Conservation (phyloP, 2,329 filamentous ascomycete genomes). For the Sporothrix humicola region DNA sequence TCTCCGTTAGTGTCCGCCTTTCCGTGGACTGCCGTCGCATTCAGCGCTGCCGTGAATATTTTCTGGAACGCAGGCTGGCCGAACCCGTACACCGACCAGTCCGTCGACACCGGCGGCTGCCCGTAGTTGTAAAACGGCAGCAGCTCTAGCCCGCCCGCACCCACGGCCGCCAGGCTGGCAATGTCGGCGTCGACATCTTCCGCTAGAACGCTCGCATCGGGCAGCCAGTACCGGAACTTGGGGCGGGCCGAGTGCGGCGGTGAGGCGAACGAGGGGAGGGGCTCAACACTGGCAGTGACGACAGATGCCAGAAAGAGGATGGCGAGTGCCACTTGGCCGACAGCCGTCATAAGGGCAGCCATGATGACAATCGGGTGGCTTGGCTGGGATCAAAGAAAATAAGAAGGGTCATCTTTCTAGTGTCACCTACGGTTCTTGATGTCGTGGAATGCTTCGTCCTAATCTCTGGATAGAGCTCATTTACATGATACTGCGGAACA, state of each 20-base stretch:
- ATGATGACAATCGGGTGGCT: too few species aligned
- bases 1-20: too few species aligned
- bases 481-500: too few species aligned
- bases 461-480: too few species aligned
- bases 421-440: too few species aligned
- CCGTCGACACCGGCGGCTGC: constrained; percentile 36
- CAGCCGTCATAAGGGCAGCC: background rate
- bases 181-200: constrained; percentile 39
- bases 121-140: constrained; percentile 43
- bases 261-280: constrained; percentile 18
- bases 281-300: background rate
- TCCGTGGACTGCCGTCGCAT: constrained; percentile 28
- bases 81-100: constrained; percentile 50
- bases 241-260: constrained; percentile 36
- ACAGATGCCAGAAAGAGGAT: background rate
- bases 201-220: constrained; percentile 41
- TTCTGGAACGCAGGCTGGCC: constrained; percentile 44
- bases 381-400: too few species aligned
- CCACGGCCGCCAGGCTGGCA: constrained; percentile 33
- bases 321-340: background rate
- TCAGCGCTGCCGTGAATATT: constrained; percentile 36
- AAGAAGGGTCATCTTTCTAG: too few species aligned
- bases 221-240: constrained; percentile 42
- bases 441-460: too few species aligned
- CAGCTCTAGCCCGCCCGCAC: constrained; percentile 42